Base-by-base conservation (phyloP, 768 basidiomycete genomes). In the Pholiota conissans region DNA sequence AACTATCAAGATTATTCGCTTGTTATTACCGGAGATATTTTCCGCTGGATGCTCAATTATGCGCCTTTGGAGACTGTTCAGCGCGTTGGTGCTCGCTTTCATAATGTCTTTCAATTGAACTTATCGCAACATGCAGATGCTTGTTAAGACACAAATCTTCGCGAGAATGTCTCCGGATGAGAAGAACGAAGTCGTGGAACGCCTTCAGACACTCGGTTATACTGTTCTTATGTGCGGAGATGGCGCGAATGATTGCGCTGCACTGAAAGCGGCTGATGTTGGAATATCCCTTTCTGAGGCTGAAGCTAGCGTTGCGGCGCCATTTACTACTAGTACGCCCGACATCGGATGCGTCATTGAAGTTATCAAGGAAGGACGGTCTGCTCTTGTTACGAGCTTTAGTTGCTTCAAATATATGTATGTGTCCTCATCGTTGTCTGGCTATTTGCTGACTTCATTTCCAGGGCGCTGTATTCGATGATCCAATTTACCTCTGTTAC, bases 381-480 rank as follows among this genome's bases (percentile, higher is more conserved):
- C 94, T 7, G 96, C 97, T 0, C 78, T 99, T 52, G 96, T 97
- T 52, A 98, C 97, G 1, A 96, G 94, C 71, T 99, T 99, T 74
- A 95, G 94, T 63, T 98, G 96, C 75, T 99, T 99, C 86, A 99
- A 99, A 74, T 99, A 98, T 68, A 99, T 99, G 96, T 95, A 65
- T 72, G 92, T 79, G n/a, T 26, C 14, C 20, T 45, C 13, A 37
- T 46, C 20, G 39, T 49, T 20, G 10, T 45, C 28, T 22, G 45
- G 26, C 22, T 5, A 27, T 30, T 63, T 61, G 39, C 69, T 50
- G 49, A 52, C 53, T 45, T 52, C 2, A 49, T 40, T 34, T 61
- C 16, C 65, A 98, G 95, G 96, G 97, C 97, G 0, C 73, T 99
- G 42, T 99, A 98, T 73, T 99, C 97, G 11, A 80, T 99, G 63